Evolutionary conservation across 352 stramenopile species (phyloP).

Genomic region (Phytopythium vexans): DNA sequence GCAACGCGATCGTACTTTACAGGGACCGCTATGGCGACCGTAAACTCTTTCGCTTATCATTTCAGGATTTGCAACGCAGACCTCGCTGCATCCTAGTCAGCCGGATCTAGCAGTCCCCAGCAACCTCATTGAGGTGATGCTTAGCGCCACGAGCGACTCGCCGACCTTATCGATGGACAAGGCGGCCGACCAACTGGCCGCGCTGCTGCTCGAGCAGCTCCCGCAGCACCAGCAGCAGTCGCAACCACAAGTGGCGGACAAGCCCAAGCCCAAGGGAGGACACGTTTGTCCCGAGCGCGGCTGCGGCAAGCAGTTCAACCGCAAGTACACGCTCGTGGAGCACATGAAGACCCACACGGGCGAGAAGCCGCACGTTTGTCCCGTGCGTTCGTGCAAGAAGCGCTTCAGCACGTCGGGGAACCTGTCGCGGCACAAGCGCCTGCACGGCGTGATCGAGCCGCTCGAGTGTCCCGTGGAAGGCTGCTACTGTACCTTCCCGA

Average conservation of each 20-base stretch:
- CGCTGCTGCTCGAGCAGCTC: constrained; percentile 3
- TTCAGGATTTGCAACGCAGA: constrained; percentile 1
- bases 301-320: constrained; percentile 13
- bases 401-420: constrained; percentile 44
- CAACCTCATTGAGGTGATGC: constrained; percentile 1
- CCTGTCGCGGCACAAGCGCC: constrained; percentile 34
- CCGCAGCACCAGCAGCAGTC: not conserved
- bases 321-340: constrained; percentile 32
- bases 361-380: constrained; percentile 33
- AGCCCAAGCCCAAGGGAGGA: constrained; percentile 1
- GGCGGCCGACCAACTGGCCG: constrained; percentile 5
- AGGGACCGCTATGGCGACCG: too few species aligned
- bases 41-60: not conserved
- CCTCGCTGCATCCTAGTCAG: too few species aligned
- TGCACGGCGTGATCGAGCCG: constrained; percentile 26
- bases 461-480: constrained; percentile 21
- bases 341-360: constrained; percentile 39
- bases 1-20: too few species aligned
- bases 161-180: constrained; percentile 4
- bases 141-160: not conserved
- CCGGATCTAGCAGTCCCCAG: too few species aligned
- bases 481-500: constrained; percentile 27
- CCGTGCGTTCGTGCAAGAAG: constrained; percentile 26
- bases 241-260: not conserved
- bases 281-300: constrained; percentile 18